Evolutionary conservation across 208 protist species (phyloP), one percentile per base, ranked within the genome.

Genomic region (Porcisia deanei): DNA sequence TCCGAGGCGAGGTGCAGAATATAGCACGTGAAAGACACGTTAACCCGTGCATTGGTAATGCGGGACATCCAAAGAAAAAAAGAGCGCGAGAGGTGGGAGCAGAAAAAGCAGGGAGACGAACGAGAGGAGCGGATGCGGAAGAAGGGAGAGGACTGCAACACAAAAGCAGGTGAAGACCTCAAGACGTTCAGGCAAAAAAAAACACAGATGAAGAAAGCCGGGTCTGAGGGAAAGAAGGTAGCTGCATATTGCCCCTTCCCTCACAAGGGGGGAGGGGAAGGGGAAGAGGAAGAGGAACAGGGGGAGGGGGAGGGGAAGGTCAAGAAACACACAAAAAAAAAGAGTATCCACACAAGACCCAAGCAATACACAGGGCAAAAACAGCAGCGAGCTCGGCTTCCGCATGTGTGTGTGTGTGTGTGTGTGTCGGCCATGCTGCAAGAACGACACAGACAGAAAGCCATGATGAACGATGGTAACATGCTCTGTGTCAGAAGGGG

Each of bases 161-260:
- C 47, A 41, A 34, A 41, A 53, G 14, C 9, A 41, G 47, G 49
- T 16, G 7, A n/a, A 10, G 7, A 30, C 30, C 6, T 22, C 34
- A 52, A 57, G 55, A 70, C n/a, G 25, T 45, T 41, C 22, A 41
- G 57, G 53, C 14, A 58, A 71, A 61, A 77, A 34, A 80, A 43
- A 75, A 71, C 3, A 25, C 10, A 43, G 39, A 45, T 45, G 20
- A 66, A 30, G 39, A 37, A 16, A 8, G 43, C 2, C 0, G 43
- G 61, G 25, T 9, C 0, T 47, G 20, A 49, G 20, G 45, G 20
- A 66, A 52, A 5, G 10, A 52, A 52, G 47, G 10, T 52, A 52
- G 8, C 10, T 52, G 47, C 47, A 52, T 52, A 52, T 52, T 30
- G 30, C 30, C 30, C 30, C 30, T 30, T 0, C 30, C 30, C 30